These are phyloP conservation scores for Starmera amethionina DNA, from an alignment of 805 yeast species.

Conservation along the genomic window DNA sequence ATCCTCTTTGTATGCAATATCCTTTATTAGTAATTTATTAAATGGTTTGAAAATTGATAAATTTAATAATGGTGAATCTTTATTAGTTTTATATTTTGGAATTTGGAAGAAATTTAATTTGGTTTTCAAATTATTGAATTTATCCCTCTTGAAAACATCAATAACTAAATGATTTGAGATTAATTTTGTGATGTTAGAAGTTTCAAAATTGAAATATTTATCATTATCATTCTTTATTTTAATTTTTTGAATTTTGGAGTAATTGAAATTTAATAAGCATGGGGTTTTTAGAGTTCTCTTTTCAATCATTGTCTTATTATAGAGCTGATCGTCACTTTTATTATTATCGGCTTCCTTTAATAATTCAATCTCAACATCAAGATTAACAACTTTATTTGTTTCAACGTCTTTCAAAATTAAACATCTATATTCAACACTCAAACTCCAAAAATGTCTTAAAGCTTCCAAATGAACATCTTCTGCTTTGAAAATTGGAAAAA, in stretches of 20 bases:
- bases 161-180: slow-evolving; percentile 22
- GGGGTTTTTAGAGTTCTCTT: slow-evolving; percentile 37
- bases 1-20: too few relatives aligned
- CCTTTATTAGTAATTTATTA: too few relatives aligned
- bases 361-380: slow-evolving; percentile 26
- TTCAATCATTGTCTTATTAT: too few relatives aligned
- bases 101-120: slow-evolving; percentile 13
- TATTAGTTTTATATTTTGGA: slow-evolving; percentile 11
- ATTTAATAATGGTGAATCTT: slow-evolving; percentile 4
- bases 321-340: slow-evolving; percentile 9
- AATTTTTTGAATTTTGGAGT: slow-evolving; percentile 33
- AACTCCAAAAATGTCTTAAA: slow-evolving; percentile 81
- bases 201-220: slow-evolving; percentile 41
- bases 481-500: slow-evolving; percentile 59
- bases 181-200: slow-evolving; percentile 24
- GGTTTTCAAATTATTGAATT: slow-evolving; percentile 20
- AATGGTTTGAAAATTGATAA: slow-evolving; percentile 25
- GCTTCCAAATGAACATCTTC: slow-evolving; percentile 73
- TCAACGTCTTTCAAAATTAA: slow-evolving; percentile 66
- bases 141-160: slow-evolving; percentile 37
- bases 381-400: slow-evolving; percentile 43
- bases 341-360: slow-evolving; percentile 12
- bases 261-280: slow-evolving; percentile 54
- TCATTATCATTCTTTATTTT: slow-evolving; percentile 27
- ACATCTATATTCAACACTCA: slow-evolving; percentile 75